phyloP scores from a whole-genome alignment of 2,329 filamentous ascomycete species.

The Colletotrichum somersetense region DNA sequence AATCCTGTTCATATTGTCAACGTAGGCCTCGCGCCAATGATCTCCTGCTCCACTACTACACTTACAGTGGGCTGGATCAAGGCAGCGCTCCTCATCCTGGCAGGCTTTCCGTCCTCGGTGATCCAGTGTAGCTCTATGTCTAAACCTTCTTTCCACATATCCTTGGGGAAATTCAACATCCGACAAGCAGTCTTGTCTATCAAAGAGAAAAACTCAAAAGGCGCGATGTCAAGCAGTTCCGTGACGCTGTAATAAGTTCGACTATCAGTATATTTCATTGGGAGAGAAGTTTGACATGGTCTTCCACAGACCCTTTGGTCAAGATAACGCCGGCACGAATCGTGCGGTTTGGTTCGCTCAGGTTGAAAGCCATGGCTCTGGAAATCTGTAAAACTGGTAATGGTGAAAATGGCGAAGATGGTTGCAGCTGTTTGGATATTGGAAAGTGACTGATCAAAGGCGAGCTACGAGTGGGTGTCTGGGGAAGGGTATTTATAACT shows the following conservation, averaged over 20 bases:
- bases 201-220: conserved; percentile 48
- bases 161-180: conserved; percentile 12
- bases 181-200: conserved; percentile 41
- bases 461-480: too few species aligned
- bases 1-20: conserved; percentile 48
- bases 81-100: conserved; percentile 46
- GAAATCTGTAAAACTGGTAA: not conserved
- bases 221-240: conserved; percentile 53
- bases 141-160: conserved; percentile 42
- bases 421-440: too few species aligned
- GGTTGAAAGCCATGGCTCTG: conserved; percentile 40
- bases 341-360: conserved; percentile 45
- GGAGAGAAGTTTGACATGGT: not conserved
- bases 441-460: not conserved
- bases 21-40: rapidly evolving
- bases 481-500: not conserved
- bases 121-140: conserved; percentile 53
- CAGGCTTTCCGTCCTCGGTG: conserved; percentile 45
- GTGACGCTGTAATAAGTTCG: conserved; percentile 45
- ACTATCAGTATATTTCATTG: not conserved
- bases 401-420: not conserved
- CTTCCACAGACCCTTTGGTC: conserved; percentile 45
- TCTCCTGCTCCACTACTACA: not conserved
- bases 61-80: conserved; percentile 49
- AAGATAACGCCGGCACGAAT: conserved; percentile 50